phyloP scores from a whole-genome alignment of 306 rosid genomes.

The Quercus agrifolia region DNA sequence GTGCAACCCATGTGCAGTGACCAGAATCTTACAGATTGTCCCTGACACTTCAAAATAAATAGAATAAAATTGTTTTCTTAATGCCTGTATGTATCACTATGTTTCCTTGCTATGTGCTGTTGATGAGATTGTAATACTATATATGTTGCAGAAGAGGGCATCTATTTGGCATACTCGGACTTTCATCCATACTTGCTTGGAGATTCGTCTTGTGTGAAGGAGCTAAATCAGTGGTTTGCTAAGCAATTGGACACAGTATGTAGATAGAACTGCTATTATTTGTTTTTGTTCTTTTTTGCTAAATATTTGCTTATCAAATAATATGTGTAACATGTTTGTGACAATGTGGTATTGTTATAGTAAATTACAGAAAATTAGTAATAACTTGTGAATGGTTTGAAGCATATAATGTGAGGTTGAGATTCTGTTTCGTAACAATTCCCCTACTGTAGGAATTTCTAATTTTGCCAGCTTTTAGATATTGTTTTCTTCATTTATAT shows the following conservation, averaged over 20 bases:
- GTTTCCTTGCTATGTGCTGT: conserved; percentile 10
- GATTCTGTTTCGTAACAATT: too few species aligned
- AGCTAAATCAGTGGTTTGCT: conserved; percentile 94
- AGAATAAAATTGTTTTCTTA: not conserved
- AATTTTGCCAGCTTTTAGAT: too few species aligned
- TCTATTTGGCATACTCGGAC: conserved; percentile 88
- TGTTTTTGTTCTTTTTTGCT: conserved; percentile 2
- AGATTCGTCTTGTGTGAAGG: conserved; percentile 80
- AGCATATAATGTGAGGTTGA: not conserved
- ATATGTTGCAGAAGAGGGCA: conserved; percentile 74
- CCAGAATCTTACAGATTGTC: too few species aligned
- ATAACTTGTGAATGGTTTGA: not conserved
- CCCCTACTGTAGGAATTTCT: too few species aligned
- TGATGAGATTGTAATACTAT: conserved; percentile 22
- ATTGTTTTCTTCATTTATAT: too few species aligned
- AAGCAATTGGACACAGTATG: conserved; percentile 91
- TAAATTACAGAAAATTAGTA: not conserved
- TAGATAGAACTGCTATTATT: not conserved
- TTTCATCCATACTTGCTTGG: conserved; percentile 78
- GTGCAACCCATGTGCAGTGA: too few species aligned
- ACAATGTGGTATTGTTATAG: not conserved
- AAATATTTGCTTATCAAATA: not conserved
- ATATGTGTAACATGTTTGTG: not conserved
- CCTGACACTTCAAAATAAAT: too few species aligned
- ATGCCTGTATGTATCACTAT: not conserved